Conservation (phyloP, 2,329 filamentous ascomycete species). For the Curvularia sp. region DNA sequence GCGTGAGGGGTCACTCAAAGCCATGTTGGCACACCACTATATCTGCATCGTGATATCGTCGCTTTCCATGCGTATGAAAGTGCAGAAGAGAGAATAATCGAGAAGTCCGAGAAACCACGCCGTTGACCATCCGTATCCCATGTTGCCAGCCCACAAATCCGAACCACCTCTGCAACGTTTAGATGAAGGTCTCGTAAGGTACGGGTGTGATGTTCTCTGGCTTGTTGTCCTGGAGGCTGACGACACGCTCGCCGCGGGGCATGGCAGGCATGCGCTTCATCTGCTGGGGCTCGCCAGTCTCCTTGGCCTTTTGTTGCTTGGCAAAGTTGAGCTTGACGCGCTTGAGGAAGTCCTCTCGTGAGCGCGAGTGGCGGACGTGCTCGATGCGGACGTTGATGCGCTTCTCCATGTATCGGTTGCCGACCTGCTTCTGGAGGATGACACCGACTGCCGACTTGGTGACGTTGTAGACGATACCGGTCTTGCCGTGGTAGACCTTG, state of each 20-base stretch:
- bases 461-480: slow-evolving; percentile 96
- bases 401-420: slow-evolving; percentile 99
- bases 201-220: slow-evolving; percentile 92
- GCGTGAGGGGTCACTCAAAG: slow-evolving; percentile 47
- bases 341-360: slow-evolving; percentile 93
- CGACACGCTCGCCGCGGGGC: slow-evolving; percentile 81
- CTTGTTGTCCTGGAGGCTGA: slow-evolving; percentile 81
- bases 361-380: slow-evolving; percentile 94
- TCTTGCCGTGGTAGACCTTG: slow-evolving; percentile 99
- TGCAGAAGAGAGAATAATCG: slow-evolving; percentile 50
- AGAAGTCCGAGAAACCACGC: slow-evolving; percentile 52
- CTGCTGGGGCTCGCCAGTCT: slow-evolving; percentile 83
- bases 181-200: slow-evolving; percentile 98
- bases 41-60: slow-evolving; percentile 48
- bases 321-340: slow-evolving; percentile 96
- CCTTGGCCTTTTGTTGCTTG: slow-evolving; percentile 92
- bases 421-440: slow-evolving; percentile 97
- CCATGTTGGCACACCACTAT: slow-evolving; percentile 47
- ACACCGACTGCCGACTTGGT: slow-evolving; percentile 97
- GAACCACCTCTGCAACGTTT: slow-evolving; percentile 56
- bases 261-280: slow-evolving; percentile 87
- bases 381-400: slow-evolving; percentile 98
- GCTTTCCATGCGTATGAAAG: slow-evolving; percentile 51
- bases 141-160: slow-evolving; percentile 43
- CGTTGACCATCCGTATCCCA: slow-evolving; percentile 50